Percentiles rank a stretch among this genome's conserved stretches.
phyloP scores from a whole-genome alignment of 2,329 filamentous ascomycete genomes.

The Chrysoporthe cubensis region DNA sequence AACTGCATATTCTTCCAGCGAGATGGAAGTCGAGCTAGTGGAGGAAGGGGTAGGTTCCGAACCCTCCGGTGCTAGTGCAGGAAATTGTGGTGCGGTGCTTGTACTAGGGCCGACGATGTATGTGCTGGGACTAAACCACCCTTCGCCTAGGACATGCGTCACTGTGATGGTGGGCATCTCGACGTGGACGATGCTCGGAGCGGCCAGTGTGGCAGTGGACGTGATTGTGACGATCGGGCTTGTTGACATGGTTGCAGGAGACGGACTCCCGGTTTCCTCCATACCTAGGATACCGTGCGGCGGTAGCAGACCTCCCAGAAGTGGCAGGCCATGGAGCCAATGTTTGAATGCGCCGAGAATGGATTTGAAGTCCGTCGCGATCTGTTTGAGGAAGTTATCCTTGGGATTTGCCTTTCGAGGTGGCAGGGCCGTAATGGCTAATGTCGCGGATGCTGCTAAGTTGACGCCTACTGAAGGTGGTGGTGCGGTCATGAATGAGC shows the following conservation, averaged over 20 bases:
- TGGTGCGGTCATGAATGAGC: conserved; percentile 31
- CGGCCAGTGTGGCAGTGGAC: conserved; percentile 10
- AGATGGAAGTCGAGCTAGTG: background rate
- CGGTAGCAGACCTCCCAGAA: conserved; percentile 14
- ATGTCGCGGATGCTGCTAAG: conserved; percentile 25
- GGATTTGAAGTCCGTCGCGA: conserved; percentile 24
- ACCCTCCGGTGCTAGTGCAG: conserved; percentile 3
- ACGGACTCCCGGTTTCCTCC: conserved; percentile 10
- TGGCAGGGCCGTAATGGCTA: conserved; percentile 17
- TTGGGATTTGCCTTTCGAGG: conserved; percentile 27
- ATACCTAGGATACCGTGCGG: conserved; percentile 17
- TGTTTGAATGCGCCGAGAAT: conserved; percentile 21
- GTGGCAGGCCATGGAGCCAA: conserved; percentile 23
- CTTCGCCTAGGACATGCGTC: conserved; percentile 28
- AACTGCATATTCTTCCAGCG: background rate
- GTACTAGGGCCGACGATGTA: conserved; percentile 22
- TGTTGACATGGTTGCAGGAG: conserved; percentile 1
- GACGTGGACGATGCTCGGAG: conserved; percentile 4
- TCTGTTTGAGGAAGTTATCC: conserved; percentile 27
- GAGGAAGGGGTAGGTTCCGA: background rate
- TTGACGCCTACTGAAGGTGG: conserved; percentile 28
- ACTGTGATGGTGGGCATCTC: conserved; percentile 26
- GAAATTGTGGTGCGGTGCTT: conserved; percentile 11
- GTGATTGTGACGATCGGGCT: conserved; percentile 1
- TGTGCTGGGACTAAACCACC: conserved; percentile 28